Evolutionary conservation across 768 basidiomycete genomes (phyloP), one percentile per base, ranked within the genome.

Genomic region (Multifurca ochricompacta): DNA sequence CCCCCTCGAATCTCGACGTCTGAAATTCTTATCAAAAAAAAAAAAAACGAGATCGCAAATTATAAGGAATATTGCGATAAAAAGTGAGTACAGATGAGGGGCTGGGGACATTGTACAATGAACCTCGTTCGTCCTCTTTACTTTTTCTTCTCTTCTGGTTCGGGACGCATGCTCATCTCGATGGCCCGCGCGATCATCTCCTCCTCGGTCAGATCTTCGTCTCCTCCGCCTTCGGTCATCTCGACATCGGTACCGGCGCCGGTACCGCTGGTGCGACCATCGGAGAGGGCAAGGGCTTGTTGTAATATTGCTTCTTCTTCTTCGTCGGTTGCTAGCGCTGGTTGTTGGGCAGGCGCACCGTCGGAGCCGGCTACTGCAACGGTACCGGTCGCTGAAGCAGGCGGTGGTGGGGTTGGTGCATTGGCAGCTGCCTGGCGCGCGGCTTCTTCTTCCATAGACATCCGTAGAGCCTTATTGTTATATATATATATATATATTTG

Each of bases 401-500:
- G 43, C 9, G 66, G 54, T 14, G 69, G 49, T 0, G 60, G 51
- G 3, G 68, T 42, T 1, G 67, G 39, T 0, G 68, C 71, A 16
- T 78, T 73, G 46, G 70, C 73, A 5, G 76, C 73, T 8, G 75
- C 75, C 74, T 79, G 75, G 10, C 93, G 83, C 16, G 90, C 91
- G 64, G 85, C 82, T 47, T 92, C 91, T 66, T 96, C 93, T 72
- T 95, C 90, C 78, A 98, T 83, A 1, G 94, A 97, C 89, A 98
- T 91, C 32, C 94, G 87, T 37, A 99, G 78, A 9, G 93, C 95
- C 94, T 96, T 61, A 37, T 27, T 34, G n/a, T 7, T 4, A n/a
- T n/a, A n/a, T n/a, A n/a, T n/a, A n/a, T n/a, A n/a, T n/a, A n/a
- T n/a, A n/a, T n/a, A n/a, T n/a, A n/a, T n/a, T n/a, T n/a, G n/a